Base-by-base conservation (phyloP, 1,284 basidiomycete species). In the Boletus hoseneyae region DNA sequence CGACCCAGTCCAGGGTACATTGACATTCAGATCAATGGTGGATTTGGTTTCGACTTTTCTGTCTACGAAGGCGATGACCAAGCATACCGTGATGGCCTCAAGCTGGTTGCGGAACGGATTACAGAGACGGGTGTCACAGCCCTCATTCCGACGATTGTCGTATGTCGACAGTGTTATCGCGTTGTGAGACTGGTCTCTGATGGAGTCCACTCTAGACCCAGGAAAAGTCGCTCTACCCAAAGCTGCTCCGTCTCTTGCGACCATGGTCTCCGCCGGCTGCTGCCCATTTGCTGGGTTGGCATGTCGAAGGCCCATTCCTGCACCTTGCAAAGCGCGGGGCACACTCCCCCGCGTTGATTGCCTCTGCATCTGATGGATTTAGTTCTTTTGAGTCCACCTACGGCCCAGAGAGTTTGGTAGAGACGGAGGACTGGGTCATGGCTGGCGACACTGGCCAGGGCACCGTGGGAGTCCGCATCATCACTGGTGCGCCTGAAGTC, bases 291-390 rank as follows among this genome's bases (percentile, higher is more conserved):
- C 78, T 95, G 15, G 92, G 92, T 15, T 95, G 88, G 82, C 92
- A 95, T 59, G 88, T 82, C 29, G 93, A 95, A 68, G 93, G 93
- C 0, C 93, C 93, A 1, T 96, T 94, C 73, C 77, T 95, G 36
- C 85, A 85, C 51, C 71, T 78, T 52, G 80, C 78, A 37, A 90
- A 91, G 64, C 83, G 88, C 48, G 92, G 92, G 6, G 89, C 89
- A 0, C 92, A 95, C 65, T 77, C 83, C 3, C 79, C 82, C 4
- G 73, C 83, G 4, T 83, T 85, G 61, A 79, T 94, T 18, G 70
- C 84, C 9, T 65, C 79, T 18, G 90, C 89, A 1, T 70, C 75
- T 2, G 72, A 80, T 16, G 83, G 84, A 13, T 74, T 81, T 53
- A 68, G 70, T 39, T 72, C 84, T 1, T 85, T 93, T 51, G 86